Conservation (phyloP, 768 basidiomycete species). For the Tricholoma matsutake region DNA sequence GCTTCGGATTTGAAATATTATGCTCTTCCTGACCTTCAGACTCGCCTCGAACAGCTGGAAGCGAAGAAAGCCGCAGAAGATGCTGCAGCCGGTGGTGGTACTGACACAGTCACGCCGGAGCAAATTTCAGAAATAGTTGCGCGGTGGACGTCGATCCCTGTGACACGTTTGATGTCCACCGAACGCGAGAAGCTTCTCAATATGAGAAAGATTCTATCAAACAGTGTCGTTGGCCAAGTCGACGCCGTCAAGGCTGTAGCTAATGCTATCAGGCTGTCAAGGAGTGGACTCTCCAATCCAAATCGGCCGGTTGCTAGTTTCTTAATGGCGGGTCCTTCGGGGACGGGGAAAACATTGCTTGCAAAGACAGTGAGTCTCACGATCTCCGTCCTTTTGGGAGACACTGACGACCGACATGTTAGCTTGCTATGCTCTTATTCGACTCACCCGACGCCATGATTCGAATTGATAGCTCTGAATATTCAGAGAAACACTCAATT, state of each 20-base stretch:
- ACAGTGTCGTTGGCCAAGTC: constrained; percentile 83
- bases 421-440: constrained; percentile 88
- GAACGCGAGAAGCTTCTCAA: constrained; percentile 86
- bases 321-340: constrained; percentile 88
- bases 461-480: constrained; percentile 89
- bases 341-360: constrained; percentile 87
- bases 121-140: constrained; percentile 94
- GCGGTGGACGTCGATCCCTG: constrained; percentile 91
- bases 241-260: constrained; percentile 92
- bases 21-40: constrained; percentile 85
- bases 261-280: constrained; percentile 88
- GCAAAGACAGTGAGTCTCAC: constrained; percentile 72
- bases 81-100: constrained; percentile 49
- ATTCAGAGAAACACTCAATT: constrained; percentile 71
- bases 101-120: constrained; percentile 78
- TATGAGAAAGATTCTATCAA: constrained; percentile 81
- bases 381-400: not conserved
- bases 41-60: constrained; percentile 67
- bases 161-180: constrained; percentile 80
- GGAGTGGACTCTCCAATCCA: constrained; percentile 90
- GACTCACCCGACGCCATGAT: constrained; percentile 92
- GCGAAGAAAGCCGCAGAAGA: constrained; percentile 72
- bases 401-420: constrained; percentile 1
- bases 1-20: constrained; percentile 90
- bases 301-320: constrained; percentile 89